Conservation (phyloP, 208 protist species). For the Entamoeba histolytica region DNA sequence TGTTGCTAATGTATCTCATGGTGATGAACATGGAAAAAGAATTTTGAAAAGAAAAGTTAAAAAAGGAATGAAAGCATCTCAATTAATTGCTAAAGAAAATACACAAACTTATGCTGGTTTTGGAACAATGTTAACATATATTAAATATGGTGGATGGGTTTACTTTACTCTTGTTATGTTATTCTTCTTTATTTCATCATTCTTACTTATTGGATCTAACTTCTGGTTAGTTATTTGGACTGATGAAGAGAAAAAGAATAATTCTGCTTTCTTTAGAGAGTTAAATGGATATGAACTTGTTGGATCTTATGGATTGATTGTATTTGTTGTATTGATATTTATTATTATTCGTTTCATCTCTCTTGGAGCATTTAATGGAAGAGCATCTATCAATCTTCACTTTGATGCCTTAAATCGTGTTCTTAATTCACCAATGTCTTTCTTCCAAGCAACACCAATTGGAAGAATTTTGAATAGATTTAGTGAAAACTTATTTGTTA, state of each 20-base stretch:
- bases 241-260: background rate
- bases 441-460: slow-evolving; percentile 16
- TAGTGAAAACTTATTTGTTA: background rate
- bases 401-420: background rate
- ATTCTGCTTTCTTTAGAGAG: background rate
- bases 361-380: background rate
- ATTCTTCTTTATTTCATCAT: background rate
- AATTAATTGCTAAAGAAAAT: background rate
- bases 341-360: background rate
- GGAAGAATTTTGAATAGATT: slow-evolving; percentile 20
- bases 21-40: background rate
- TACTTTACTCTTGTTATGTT: background rate
- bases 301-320: background rate
- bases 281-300: background rate
- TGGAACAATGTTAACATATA: background rate
- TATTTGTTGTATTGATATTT: background rate
- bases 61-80: background rate
- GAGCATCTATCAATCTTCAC: background rate
- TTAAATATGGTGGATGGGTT: background rate
- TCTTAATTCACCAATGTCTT: background rate
- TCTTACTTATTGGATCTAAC: background rate
- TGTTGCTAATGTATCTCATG: background rate
- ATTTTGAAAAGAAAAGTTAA: background rate
- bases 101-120: background rate
- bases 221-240: background rate